These are phyloP conservation scores for Lolium perenne DNA, from an alignment of 176 grass and related monocot genomes.

Conservation along the genomic window DNA sequence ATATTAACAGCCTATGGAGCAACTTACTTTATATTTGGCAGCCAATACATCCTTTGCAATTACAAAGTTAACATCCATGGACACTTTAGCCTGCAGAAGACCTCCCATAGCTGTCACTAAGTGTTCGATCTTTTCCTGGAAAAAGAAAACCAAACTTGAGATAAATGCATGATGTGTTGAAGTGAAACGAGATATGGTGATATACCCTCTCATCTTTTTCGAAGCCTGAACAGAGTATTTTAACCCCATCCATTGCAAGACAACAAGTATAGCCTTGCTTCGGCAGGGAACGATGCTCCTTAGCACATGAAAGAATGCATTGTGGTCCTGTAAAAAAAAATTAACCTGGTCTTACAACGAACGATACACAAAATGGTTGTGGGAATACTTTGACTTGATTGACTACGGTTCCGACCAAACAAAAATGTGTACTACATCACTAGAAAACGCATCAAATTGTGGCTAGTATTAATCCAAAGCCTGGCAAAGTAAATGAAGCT, in stretches of 20 bases:
- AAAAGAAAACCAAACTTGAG: slow-evolving; percentile 40
- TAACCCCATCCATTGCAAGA: slow-evolving; percentile 96
- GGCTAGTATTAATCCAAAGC: slow-evolving; percentile 16
- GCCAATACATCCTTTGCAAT: slow-evolving; percentile 86
- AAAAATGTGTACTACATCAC: background rate
- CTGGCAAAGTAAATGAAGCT: slow-evolving; percentile 1
- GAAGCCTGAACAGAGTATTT: slow-evolving; percentile 81
- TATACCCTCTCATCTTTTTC: slow-evolving; percentile 85
- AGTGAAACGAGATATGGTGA: slow-evolving; percentile 29
- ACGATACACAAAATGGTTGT: slow-evolving; percentile 24
- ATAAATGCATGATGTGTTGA: slow-evolving; percentile 24
- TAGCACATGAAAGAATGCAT: slow-evolving; percentile 88
- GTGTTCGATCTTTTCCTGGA: slow-evolving; percentile 76
- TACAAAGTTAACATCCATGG: slow-evolving; percentile 82
- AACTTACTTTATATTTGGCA: slow-evolving; percentile 90
- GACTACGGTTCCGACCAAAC: slow-evolving; percentile 12
- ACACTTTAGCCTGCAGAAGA: slow-evolving; percentile 54
- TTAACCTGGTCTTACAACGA: slow-evolving; percentile 33
- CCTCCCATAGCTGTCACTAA: slow-evolving; percentile 87
- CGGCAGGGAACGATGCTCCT: slow-evolving; percentile 79
- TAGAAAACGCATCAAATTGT: slow-evolving; percentile 15
- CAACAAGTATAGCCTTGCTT: slow-evolving; percentile 98
- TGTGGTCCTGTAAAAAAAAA: slow-evolving; percentile 72
- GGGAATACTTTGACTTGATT: background rate
- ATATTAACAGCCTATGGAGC: slow-evolving; percentile 30